These are phyloP conservation scores for Fusarium sulawesiense DNA, from an alignment of 2,329 filamentous ascomycete genomes.

Conservation along the genomic window DNA sequence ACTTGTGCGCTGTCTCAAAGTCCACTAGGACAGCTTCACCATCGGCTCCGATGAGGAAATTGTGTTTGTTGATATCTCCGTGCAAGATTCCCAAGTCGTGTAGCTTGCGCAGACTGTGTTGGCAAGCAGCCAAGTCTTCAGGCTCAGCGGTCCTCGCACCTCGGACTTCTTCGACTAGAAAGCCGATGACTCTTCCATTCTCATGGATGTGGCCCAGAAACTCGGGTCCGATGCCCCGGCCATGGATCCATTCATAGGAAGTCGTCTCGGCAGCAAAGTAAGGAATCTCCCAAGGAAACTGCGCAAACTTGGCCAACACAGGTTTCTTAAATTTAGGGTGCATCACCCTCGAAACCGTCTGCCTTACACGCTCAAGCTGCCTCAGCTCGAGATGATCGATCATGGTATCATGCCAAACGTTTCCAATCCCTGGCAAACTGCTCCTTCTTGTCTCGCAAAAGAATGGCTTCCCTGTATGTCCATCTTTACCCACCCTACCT, in stretches of 20 bases:
- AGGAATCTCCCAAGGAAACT: slow-evolving; percentile 48
- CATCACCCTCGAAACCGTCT: slow-evolving; percentile 46
- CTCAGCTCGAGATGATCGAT: slow-evolving; percentile 52
- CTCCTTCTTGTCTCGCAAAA: slow-evolving; percentile 45
- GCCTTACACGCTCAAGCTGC: slow-evolving; percentile 37
- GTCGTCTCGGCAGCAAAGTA: slow-evolving; percentile 49
- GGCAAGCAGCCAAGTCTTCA: slow-evolving; percentile 46
- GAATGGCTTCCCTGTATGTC: slow-evolving; percentile 38
- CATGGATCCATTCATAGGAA: slow-evolving; percentile 47
- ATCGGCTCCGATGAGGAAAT: slow-evolving; percentile 48
- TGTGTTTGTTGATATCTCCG: slow-evolving; percentile 52
- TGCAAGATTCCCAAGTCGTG: slow-evolving; percentile 50
- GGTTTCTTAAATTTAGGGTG: slow-evolving; percentile 39
- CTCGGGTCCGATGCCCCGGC: slow-evolving; percentile 45
- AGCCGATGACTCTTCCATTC: slow-evolving; percentile 48
- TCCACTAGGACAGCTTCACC: slow-evolving; percentile 47
- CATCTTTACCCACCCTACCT: slow-evolving; percentile 49
- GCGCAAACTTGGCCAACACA: slow-evolving; percentile 45
- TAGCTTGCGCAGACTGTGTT: slow-evolving; percentile 42
- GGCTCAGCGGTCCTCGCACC: slow-evolving; percentile 45
- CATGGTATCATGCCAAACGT: slow-evolving; percentile 50
- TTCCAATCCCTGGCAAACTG: slow-evolving; percentile 48
- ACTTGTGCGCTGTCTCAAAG: slow-evolving; percentile 50
- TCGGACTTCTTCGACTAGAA: slow-evolving; percentile 43
- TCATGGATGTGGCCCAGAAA: slow-evolving; percentile 49